These are phyloP conservation scores for Lodderomyces theae DNA, from an alignment of 1,139 yeast species.

Conservation along the genomic window DNA sequence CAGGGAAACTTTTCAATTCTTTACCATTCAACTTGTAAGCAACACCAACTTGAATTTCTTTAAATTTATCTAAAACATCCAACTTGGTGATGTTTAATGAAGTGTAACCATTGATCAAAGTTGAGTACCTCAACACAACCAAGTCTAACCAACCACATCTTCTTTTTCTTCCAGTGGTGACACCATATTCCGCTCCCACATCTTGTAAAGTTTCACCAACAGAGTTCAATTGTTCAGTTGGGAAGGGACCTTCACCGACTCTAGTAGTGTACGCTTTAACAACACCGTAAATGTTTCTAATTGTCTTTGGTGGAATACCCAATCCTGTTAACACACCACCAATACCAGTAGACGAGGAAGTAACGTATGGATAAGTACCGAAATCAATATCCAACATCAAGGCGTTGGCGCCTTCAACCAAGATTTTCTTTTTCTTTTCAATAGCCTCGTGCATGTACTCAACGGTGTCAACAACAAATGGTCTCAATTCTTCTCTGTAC, in stretches of 20 bases:
- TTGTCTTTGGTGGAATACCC: constrained; percentile 86
- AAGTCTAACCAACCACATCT: constrained; percentile 99
- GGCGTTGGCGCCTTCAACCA: constrained; percentile 98
- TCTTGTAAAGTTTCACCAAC: constrained; percentile 84
- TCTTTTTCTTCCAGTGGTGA: constrained; percentile 98
- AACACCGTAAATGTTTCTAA: constrained; percentile 85
- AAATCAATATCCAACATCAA: constrained; percentile 95
- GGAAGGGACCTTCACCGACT: constrained; percentile 99
- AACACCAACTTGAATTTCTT: constrained; percentile 83
- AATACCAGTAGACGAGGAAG: constrained; percentile 92
- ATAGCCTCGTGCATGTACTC: constrained; percentile 86
- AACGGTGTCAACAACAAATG: constrained; percentile 92
- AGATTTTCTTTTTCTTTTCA: constrained; percentile 72
- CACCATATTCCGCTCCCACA: constrained; percentile 96
- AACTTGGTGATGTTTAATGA: constrained; percentile 90
- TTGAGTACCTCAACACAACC: constrained; percentile 89
- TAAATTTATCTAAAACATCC: constrained; percentile 87
- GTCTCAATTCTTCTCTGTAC: constrained; percentile 72
- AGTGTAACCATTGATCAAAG: constrained; percentile 91
- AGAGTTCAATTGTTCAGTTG: constrained; percentile 90
- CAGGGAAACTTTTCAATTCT: constrained; percentile 80
- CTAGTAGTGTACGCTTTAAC: constrained; percentile 98
- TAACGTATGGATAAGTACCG: constrained; percentile 97
- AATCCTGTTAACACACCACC: constrained; percentile 98
- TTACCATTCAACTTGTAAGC: constrained; percentile 79